phyloP scores from a whole-genome alignment of 140 eudicot genomes.

The Cichorium intybus region DNA sequence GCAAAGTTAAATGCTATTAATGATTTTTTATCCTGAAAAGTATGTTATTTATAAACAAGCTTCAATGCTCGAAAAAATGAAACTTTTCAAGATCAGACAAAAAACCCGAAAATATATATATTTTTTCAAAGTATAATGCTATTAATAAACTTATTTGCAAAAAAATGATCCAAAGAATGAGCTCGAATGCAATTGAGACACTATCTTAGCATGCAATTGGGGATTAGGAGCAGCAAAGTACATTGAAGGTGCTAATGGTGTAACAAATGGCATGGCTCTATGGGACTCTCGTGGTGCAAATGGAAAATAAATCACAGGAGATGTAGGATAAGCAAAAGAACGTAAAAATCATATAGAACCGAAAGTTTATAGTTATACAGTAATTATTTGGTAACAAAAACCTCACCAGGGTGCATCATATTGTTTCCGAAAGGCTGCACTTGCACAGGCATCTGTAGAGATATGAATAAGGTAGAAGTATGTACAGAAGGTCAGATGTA shows the following conservation, averaged over 20 bases:
- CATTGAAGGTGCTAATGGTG: slow-evolving; percentile 49
- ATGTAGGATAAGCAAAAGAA: slow-evolving; percentile 42
- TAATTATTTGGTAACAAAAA: not conserved
- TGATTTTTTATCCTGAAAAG: too few relatives aligned
- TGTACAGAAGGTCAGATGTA: slow-evolving; percentile 49
- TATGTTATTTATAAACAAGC: too few relatives aligned
- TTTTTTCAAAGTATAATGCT: too few relatives aligned
- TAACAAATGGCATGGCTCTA: slow-evolving; percentile 53
- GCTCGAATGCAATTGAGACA: too few relatives aligned
- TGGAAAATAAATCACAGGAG: slow-evolving; percentile 42
- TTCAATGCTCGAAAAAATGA: too few relatives aligned
- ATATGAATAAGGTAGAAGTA: slow-evolving; percentile 38
- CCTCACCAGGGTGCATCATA: slow-evolving; percentile 72
- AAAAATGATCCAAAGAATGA: too few relatives aligned
- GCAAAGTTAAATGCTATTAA: too few relatives aligned
- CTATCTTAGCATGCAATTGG: slow-evolving; percentile 48
- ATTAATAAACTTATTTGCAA: too few relatives aligned
- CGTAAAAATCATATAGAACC: slow-evolving; percentile 33
- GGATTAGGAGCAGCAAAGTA: slow-evolving; percentile 53
- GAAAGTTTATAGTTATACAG: not conserved
- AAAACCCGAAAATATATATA: too few relatives aligned
- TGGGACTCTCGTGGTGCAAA: slow-evolving; percentile 44
- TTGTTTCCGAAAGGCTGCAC: slow-evolving; percentile 54
- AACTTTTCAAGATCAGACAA: too few relatives aligned
- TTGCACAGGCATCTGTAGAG: slow-evolving; percentile 56